Evolutionary conservation across 1,284 basidiomycete genomes (phyloP).

Genomic region (Pulveroboletus sp.): DNA sequence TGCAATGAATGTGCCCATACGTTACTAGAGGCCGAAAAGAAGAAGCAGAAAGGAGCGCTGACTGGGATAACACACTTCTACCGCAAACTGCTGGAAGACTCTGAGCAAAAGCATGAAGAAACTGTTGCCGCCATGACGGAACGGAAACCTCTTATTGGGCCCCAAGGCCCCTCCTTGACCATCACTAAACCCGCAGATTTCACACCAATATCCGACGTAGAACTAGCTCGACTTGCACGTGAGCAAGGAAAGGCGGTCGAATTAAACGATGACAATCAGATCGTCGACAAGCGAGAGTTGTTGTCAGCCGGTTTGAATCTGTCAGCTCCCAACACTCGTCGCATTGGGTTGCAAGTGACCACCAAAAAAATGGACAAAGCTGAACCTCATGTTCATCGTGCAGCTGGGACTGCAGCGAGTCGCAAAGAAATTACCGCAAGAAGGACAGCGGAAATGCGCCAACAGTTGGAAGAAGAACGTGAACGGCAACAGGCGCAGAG

Average conservation of each 20-base stretch:
- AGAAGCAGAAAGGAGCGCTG: slow-evolving; percentile 54
- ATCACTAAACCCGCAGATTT: slow-evolving; percentile 71
- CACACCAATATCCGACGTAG: slow-evolving; percentile 63
- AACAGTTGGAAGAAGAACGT: slow-evolving; percentile 73
- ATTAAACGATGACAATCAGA: slow-evolving; percentile 96
- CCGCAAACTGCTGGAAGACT: slow-evolving; percentile 78
- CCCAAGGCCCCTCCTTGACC: slow-evolving; percentile 58
- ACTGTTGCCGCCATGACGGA: slow-evolving; percentile 70
- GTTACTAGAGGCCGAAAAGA: slow-evolving; percentile 61
- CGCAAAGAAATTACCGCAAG: slow-evolving; percentile 80
- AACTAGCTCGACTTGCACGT: slow-evolving; percentile 66
- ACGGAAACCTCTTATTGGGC: slow-evolving; percentile 60
- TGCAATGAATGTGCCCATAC: slow-evolving; percentile 3
- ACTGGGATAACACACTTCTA: slow-evolving; percentile 89
- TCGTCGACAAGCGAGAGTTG: slow-evolving; percentile 94
- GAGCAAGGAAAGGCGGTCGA: slow-evolving; percentile 87
- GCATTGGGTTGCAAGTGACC: slow-evolving; percentile 46
- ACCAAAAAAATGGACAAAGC: slow-evolving; percentile 36
- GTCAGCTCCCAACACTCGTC: slow-evolving; percentile 75
- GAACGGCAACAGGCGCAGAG: slow-evolving; percentile 59
- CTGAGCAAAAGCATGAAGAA: slow-evolving; percentile 80
- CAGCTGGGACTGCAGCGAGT: slow-evolving; percentile 79
- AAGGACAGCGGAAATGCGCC: slow-evolving; percentile 68
- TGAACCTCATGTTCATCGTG: slow-evolving; percentile 55
- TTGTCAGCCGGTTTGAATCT: slow-evolving; percentile 92